Conservation (phyloP, 2,329 filamentous ascomycete species). For the Colletotrichum sublineola region DNA sequence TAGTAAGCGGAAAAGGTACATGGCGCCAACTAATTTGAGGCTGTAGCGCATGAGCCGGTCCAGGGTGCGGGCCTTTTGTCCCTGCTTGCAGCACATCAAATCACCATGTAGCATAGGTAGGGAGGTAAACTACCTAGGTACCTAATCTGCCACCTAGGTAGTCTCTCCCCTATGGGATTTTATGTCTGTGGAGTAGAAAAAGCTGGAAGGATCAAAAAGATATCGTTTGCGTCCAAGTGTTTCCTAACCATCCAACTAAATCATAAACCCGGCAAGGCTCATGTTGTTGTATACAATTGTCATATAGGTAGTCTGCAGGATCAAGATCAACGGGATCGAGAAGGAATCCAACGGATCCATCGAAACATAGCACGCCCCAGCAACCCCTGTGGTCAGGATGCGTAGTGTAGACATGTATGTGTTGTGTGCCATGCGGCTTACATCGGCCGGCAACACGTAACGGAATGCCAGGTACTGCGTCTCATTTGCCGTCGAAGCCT, state of each 20-base stretch:
- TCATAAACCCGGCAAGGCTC: background rate
- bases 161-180: background rate
- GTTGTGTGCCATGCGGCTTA: background rate
- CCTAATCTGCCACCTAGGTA: too few relatives aligned
- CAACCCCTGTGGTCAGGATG: too few relatives aligned
- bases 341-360: background rate
- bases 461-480: constrained; percentile 17
- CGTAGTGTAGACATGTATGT: too few relatives aligned
- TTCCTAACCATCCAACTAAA: background rate
- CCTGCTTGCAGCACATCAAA: background rate
- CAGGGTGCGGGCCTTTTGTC: constrained; percentile 13
- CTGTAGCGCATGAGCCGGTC: constrained; percentile 14
- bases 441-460: constrained; percentile 2
- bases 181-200: background rate
- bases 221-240: background rate
- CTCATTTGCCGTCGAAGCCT: background rate
- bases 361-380: background rate
- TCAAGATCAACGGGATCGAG: background rate
- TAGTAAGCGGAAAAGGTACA: background rate
- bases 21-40: background rate
- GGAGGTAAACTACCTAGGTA: background rate
- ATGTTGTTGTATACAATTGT: background rate
- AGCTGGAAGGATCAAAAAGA: background rate
- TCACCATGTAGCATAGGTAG: too few relatives aligned
- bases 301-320: too few relatives aligned